A percentile compares a stretch with the other conserved stretches of the same genome.
Conservation (phyloP, 192 early-diverging fungal genomes). For the Gamsiella multidivaricata region DNA sequence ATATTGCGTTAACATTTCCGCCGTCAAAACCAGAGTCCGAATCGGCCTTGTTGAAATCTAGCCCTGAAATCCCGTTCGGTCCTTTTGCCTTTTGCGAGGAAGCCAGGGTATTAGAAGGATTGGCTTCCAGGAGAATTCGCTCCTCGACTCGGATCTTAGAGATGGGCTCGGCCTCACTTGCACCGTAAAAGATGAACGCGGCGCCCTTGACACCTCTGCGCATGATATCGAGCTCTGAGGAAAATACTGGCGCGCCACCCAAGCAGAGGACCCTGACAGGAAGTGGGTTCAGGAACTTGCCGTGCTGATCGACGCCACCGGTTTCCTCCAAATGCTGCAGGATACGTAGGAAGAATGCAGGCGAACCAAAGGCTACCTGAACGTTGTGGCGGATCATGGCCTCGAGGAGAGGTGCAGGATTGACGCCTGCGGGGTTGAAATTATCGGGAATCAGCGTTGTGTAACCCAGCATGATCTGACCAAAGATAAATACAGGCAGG, state of each 20-base stretch:
- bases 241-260: constrained; percentile 49
- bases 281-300: constrained; percentile 38
- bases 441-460: constrained; percentile 50
- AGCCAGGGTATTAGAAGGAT: neutral
- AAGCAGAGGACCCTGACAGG: constrained; percentile 45
- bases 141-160: constrained; percentile 52
- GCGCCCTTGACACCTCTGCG: constrained; percentile 40
- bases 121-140: constrained; percentile 42
- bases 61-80: constrained; percentile 22
- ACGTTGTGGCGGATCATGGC: constrained; percentile 54
- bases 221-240: constrained; percentile 49
- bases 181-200: constrained; percentile 50
- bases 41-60: constrained; percentile 4
- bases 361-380: constrained; percentile 49
- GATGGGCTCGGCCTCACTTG: constrained; percentile 52
- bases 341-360: constrained; percentile 43
- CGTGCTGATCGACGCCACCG: constrained; percentile 33
- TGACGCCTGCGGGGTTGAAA: constrained; percentile 48
- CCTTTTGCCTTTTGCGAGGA: constrained; percentile 6
- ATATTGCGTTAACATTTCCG: constrained; percentile 45
- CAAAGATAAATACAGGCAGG: constrained; percentile 50
- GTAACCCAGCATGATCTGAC: constrained; percentile 52
- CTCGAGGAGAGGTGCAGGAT: constrained; percentile 35
- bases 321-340: constrained; percentile 41
- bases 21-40: constrained; percentile 44